Conservation (phyloP, 805 yeast species). For the Kockiozyma suomiensis region DNA sequence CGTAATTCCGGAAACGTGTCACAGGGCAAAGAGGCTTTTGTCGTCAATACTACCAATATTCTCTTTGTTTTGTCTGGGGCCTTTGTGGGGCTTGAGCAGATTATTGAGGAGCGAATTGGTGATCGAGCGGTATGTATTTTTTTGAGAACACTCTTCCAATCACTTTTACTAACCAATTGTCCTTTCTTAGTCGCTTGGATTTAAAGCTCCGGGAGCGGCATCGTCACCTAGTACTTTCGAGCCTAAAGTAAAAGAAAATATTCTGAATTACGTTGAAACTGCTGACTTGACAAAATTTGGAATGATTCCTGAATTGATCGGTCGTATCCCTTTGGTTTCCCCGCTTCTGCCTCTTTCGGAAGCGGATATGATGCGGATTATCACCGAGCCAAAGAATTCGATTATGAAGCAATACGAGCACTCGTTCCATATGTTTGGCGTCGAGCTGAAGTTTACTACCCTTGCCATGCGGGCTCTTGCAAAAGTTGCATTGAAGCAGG, state of each 20-base stretch:
- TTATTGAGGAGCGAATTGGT: conserved; percentile 47
- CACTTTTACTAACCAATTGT: background rate
- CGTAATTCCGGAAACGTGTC: conserved; percentile 12
- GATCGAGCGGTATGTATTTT: conserved; percentile 23
- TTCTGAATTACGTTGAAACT: conserved; percentile 52
- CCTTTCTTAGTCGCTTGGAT: conserved; percentile 26
- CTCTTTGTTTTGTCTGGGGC: conserved; percentile 64
- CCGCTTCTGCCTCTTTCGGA: conserved; percentile 52
- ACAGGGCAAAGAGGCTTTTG: conserved; percentile 45
- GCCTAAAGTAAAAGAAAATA: conserved; percentile 16
- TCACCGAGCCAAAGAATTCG: conserved; percentile 60
- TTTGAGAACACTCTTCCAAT: conserved; percentile 40
- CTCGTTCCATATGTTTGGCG: conserved; percentile 56
- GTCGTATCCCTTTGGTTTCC: conserved; percentile 59
- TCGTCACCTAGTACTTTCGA: background rate
- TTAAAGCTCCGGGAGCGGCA: conserved; percentile 8
- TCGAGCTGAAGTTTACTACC: conserved; percentile 52
- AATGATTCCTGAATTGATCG: conserved; percentile 61
- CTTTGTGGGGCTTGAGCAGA: conserved; percentile 59
- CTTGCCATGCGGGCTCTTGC: conserved; percentile 55
- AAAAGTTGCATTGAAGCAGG: conserved; percentile 52
- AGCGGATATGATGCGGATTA: conserved; percentile 52
- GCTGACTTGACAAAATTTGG: conserved; percentile 57
- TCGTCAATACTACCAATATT: conserved; percentile 59
- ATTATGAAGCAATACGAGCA: conserved; percentile 56